A percentile compares a stretch with the other conserved stretches of the same genome.
Conservation (phyloP, 306 rosid genomes). For the Biancaea sappan region DNA sequence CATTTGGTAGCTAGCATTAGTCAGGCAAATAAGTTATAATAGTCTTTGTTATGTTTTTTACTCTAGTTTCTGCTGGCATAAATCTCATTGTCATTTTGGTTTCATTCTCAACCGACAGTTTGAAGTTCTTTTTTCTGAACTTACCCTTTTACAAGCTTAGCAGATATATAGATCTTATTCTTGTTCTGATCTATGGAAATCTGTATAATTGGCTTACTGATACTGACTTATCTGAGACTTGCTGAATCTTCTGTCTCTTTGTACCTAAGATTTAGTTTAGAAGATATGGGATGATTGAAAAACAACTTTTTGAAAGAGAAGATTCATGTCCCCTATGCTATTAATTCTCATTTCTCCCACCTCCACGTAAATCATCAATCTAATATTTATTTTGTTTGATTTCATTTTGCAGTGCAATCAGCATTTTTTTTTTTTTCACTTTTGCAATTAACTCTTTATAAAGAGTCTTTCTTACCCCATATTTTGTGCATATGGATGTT, state of each 20-base stretch:
- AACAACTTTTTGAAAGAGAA: neutral
- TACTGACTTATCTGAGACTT: neutral
- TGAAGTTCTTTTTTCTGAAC: neutral
- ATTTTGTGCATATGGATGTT: neutral
- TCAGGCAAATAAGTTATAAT: too few relatives aligned
- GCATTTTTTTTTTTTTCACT: neutral
- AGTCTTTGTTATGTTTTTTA: too few relatives aligned
- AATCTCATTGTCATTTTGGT: neutral
- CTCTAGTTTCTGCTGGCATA: too few relatives aligned
- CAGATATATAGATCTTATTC: neutral
- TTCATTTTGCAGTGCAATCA: neutral
- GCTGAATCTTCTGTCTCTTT: neutral
- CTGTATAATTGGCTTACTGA: neutral
- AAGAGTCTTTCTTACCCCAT: neutral
- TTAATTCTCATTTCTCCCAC: neutral
- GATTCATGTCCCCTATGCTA: neutral
- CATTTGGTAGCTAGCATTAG: too few relatives aligned
- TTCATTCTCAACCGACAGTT: neutral
- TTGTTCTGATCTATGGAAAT: neutral
- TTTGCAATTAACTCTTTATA: neutral
- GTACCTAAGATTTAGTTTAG: neutral
- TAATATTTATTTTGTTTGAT: neutral
- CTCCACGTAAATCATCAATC: neutral
- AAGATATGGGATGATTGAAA: slow-evolving; percentile 9
- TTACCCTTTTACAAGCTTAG: neutral